A percentile compares a stretch with the other conserved stretches of the same genome.
Evolutionary conservation across 2,329 filamentous ascomycete genomes (phyloP).

Genomic region (Monosporascus sp.): DNA sequence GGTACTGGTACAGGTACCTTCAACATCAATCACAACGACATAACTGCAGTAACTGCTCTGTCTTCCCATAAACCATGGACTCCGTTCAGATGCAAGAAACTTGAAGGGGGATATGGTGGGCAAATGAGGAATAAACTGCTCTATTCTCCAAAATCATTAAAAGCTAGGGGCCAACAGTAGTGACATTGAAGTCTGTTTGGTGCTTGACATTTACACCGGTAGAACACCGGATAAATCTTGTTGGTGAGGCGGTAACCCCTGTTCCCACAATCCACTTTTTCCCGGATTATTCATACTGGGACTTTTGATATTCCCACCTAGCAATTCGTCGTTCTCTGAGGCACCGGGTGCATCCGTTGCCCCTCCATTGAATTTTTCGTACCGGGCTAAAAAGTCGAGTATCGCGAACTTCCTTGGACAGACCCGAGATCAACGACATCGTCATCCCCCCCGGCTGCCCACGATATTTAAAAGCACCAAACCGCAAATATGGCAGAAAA

Average conservation of each 20-base stretch:
- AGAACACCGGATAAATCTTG: neutral
- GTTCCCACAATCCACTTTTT: slow-evolving; percentile 18
- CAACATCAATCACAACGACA: too few relatives aligned
- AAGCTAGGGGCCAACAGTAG: too few relatives aligned
- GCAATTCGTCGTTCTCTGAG: neutral
- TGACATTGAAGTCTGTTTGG: too few relatives aligned
- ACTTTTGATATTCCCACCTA: slow-evolving; percentile 1
- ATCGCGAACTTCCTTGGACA: slow-evolving; percentile 1
- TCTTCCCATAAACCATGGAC: too few relatives aligned
- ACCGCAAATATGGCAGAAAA: slow-evolving; percentile 51
- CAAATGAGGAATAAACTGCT: too few relatives aligned
- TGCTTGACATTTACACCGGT: neutral
- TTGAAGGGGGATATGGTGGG: too few relatives aligned
- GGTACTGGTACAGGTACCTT: too few relatives aligned
- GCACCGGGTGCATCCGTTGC: neutral
- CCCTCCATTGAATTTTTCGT: neutral
- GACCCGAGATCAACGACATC: slow-evolving; percentile 1
- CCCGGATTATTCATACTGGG: slow-evolving; percentile 9
- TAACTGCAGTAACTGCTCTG: too few relatives aligned
- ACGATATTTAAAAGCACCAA: slow-evolving; percentile 27
- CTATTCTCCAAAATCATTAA: too few relatives aligned
- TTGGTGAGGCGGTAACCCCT: neutral
- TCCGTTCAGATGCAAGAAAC: too few relatives aligned
- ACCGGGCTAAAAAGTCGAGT: neutral
- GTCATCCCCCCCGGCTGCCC: slow-evolving; percentile 29